phyloP scores from a whole-genome alignment of 106 monocot genomes.

The Dendrobium nobile region DNA sequence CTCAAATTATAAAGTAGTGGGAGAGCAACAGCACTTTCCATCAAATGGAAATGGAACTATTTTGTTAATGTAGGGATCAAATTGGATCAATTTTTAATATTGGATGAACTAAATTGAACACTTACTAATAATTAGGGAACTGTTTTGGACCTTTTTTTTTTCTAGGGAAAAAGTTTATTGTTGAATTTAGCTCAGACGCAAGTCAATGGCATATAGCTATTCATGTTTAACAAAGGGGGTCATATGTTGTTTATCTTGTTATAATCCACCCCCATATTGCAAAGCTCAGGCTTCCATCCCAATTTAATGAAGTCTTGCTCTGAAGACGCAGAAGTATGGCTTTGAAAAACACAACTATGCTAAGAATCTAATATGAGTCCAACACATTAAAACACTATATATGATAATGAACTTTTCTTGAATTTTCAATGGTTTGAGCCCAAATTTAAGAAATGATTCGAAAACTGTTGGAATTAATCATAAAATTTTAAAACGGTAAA shows the following conservation, averaged over 20 bases:
- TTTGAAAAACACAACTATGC: not conserved
- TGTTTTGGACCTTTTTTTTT: no score
- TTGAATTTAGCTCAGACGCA: not conserved
- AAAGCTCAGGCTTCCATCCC: not conserved
- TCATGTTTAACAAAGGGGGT: not conserved
- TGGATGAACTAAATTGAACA: no score
- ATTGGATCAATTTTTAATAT: no score
- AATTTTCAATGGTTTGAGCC: not conserved
- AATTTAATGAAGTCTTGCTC: constrained; percentile 1
- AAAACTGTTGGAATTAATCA: not conserved
- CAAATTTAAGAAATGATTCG: not conserved
- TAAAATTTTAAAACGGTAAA: not conserved
- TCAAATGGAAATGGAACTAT: no score
- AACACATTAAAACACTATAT: not conserved
- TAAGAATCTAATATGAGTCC: not conserved
- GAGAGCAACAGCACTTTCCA: no score
- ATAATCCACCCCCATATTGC: not conserved
- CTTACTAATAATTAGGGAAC: no score
- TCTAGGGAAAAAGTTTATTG: not conserved
- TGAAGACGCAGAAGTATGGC: not conserved
- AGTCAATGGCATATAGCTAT: not conserved
- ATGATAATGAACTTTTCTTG: not conserved
- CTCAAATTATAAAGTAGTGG: no score
- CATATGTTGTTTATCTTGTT: not conserved
- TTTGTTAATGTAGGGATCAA: no score